These are phyloP conservation scores for Yamadazyma taylorii DNA, from an alignment of 1,139 yeast genomes.

Conservation along the genomic window DNA sequence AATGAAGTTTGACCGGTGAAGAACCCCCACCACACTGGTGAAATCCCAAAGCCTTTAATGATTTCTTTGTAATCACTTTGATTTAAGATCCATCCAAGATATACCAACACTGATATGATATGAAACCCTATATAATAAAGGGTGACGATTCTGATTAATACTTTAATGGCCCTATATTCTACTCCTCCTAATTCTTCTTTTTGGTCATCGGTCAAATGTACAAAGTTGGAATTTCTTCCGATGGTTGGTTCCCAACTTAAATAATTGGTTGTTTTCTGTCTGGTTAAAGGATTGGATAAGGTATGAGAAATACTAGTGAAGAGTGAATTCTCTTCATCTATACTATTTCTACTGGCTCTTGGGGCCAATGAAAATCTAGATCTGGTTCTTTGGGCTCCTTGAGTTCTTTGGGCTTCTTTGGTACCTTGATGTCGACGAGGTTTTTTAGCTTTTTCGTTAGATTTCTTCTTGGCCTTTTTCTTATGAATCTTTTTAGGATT, in stretches of 20 bases:
- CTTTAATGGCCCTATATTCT: slow-evolving; percentile 85
- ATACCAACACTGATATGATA: slow-evolving; percentile 53
- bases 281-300: slow-evolving; percentile 17
- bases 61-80: slow-evolving; percentile 41
- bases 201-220: slow-evolving; percentile 76
- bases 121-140: slow-evolving; percentile 77
- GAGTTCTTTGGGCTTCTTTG: slow-evolving; percentile 6
- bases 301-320: slow-evolving; percentile 11
- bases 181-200: slow-evolving; percentile 96
- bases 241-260: slow-evolving; percentile 90
- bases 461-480: slow-evolving; percentile 21
- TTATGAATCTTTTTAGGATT: slow-evolving; percentile 12
- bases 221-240: slow-evolving; percentile 94
- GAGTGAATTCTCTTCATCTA: slow-evolving; percentile 15
- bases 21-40: slow-evolving; percentile 91
- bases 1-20: slow-evolving; percentile 78
- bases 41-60: slow-evolving; percentile 55
- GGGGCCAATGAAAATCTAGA: slow-evolving; percentile 8
- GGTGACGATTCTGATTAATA: slow-evolving; percentile 66
- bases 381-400: slow-evolving; percentile 5
- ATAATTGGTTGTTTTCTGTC: slow-evolving; percentile 57
- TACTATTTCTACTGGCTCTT: slow-evolving; percentile 15
- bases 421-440: no score
- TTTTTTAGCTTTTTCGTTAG: no score
- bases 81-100: slow-evolving; percentile 66